Conservation (phyloP, 2,329 filamentous ascomycete species). For the Ceratocystis smalleyi region DNA sequence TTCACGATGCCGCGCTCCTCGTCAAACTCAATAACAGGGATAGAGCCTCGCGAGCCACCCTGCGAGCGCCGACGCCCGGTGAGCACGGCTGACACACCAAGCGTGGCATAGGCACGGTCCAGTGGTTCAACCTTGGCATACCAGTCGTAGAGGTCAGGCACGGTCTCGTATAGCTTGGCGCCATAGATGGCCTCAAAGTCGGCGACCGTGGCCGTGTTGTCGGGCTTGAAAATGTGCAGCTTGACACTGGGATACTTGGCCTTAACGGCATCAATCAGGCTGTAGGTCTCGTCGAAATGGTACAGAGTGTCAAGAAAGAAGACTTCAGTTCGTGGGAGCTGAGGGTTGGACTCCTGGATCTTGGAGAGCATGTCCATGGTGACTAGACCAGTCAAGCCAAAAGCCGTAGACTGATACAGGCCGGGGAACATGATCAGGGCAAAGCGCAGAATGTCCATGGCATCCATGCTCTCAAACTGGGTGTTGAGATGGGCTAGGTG, state of each 20-base stretch:
- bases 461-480: conserved; percentile 73
- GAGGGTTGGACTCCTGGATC: conserved; percentile 47
- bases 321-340: conserved; percentile 44
- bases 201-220: conserved; percentile 51
- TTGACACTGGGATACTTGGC: conserved; percentile 61
- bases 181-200: conserved; percentile 78
- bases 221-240: conserved; percentile 81
- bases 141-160: conserved; percentile 88
- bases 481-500: conserved; percentile 85
- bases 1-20: conserved; percentile 80
- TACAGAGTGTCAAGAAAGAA: conserved; percentile 76
- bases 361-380: conserved; percentile 76
- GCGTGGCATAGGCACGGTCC: conserved; percentile 73
- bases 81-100: conserved; percentile 77
- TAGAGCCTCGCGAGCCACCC: conserved; percentile 76
- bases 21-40: conserved; percentile 85
- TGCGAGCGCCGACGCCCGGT: conserved; percentile 86
- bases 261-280: conserved; percentile 58
- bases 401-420: conserved; percentile 75
- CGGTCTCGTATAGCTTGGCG: conserved; percentile 65
- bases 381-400: conserved; percentile 65
- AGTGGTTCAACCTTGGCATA: conserved; percentile 95
- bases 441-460: conserved; percentile 85
- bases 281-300: conserved; percentile 64
- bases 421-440: conserved; percentile 79